A percentile compares a stretch with the other conserved stretches of the same genome.
Evolutionary conservation across 2,329 filamentous ascomycete species (phyloP).

Genomic region (Fonsecaea nubica): DNA sequence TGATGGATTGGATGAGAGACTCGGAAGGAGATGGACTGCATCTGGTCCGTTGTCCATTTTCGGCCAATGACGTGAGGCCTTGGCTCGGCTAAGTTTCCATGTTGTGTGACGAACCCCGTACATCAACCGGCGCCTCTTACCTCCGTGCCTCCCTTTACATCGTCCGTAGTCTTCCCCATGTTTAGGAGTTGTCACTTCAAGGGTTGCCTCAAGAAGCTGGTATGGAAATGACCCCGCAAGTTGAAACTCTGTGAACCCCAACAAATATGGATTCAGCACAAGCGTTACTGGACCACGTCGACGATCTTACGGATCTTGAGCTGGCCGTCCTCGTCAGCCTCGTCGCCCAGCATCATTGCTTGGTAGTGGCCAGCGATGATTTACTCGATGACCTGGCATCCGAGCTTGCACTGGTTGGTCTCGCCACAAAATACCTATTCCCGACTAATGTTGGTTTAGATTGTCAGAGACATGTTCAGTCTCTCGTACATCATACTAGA

Average conservation of each 20-base stretch:
- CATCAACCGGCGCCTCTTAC: not conserved
- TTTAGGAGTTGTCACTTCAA: not conserved
- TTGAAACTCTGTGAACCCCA: not conserved
- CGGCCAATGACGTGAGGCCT: not conserved
- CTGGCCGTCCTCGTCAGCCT: slow-evolving; percentile 84
- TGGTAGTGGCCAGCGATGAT: slow-evolving; percentile 74
- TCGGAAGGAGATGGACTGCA: not conserved
- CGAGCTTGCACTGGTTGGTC: slow-evolving; percentile 73
- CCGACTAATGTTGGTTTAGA: slow-evolving; percentile 51
- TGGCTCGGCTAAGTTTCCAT: slow-evolving; percentile 4
- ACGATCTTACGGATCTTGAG: slow-evolving; percentile 83
- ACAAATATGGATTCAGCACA: slow-evolving; percentile 68
- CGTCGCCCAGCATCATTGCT: slow-evolving; percentile 81
- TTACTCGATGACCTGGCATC: slow-evolving; percentile 71
- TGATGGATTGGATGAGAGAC: not conserved
- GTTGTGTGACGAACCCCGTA: not conserved
- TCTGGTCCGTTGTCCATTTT: not conserved
- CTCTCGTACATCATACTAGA: slow-evolving; percentile 73
- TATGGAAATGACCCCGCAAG: not conserved
- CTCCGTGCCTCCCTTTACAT: not conserved
- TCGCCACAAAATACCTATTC: too few relatives aligned
- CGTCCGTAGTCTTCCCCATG: not conserved
- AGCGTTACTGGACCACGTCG: slow-evolving; percentile 70
- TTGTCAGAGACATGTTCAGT: slow-evolving; percentile 74
- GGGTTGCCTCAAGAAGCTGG: not conserved